Evolutionary conservation across 2,329 filamentous ascomycete genomes (phyloP), one percentile per base, ranked within the genome.

Genomic region (Monilinia fructicola): DNA sequence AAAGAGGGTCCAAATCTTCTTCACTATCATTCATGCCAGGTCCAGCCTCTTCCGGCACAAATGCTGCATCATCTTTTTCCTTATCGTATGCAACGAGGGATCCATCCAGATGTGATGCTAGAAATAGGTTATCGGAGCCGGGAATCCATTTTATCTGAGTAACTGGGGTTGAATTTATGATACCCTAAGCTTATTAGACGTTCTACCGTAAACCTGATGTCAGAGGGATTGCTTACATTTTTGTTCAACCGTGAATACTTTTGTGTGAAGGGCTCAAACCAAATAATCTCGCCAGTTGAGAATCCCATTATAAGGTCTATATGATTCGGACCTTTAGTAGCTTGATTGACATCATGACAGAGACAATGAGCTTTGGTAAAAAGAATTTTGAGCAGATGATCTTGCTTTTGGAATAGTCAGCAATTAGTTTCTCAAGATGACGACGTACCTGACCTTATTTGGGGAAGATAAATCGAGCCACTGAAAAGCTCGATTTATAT

Each of bases 241-340:
- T 99, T 99, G 77, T 99, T 99, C 74, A 99, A 84, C 26, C 95
- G 88, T 3, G 92, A 91, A 78, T 99, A 99, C 76, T 96, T 93
- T 74, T 98, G 94, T 50, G 93, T 94, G 74, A 97, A 91, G 14
- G 95, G 93, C 78, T 99, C 95, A 82, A 95, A 98, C 95, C 95
- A 99, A 69, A 99, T 94, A 58, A 99, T 93, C 77, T 99, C 95
- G 50, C 93, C 93, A 0, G 93, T 96, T 9, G 94, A 97, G 75
- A 97, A 98, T 0, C 95, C 95, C 87, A 99, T 91, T 67, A 97
- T 88, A 26, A 99, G 83, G 76, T 99, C 95, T 53, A 99, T 84
- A 75, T 98, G 94, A 6, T 84, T 87, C 4, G 85, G 76, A 61
- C 87, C 89, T 78, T 94, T 97, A 14, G 93, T 97, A 65, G 91